Evolutionary conservation across 2,329 filamentous ascomycete species (phyloP), one percentile per base, ranked within the genome.

Genomic region (Bretziella fagacearum): DNA sequence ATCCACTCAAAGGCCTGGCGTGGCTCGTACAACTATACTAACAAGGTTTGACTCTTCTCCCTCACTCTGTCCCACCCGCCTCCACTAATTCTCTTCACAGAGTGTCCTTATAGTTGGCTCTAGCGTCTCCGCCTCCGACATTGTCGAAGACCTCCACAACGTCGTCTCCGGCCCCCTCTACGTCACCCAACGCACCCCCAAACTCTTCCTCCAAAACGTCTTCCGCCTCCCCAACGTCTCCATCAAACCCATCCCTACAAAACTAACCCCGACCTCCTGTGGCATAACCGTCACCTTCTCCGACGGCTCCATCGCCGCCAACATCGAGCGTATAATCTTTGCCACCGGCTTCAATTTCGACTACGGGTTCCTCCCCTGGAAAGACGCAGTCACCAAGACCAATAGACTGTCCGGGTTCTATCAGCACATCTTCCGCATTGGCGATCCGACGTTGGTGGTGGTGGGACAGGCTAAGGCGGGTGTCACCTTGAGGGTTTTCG

Each of bases 331-430:
- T 44, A 63, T 78, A 23, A 67, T 78, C 33, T 74, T 77, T 47
- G 73, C 69, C 3, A 78, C 74, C 0, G 74, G 74, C 0, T 77
- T 75, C 54, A 67, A 66, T 0, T 77, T 72, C 65, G 71, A 69
- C 2, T 56, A 76, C 0, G 72, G 71, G 0, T 77, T 71, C 54
- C 54, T 74, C 5, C 65, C 67, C 0, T 46, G 44, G 44, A 18
- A 23, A 13, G 44, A 44, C 20, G 41, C 44, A 13, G 44, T 46
- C 13, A 46, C 44, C 11, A 18, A 18, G 32, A 46, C 44, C 2
- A 46, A 46, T 2, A 53, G 60, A 18, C 51, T 63, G 2, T 57
- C 59, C 0, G 59, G 59, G 0, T 59, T 62, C 2, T 63, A 60
- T 49, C 60, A 62, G 51, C 60, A 63, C 17, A 60, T 58, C 0